These are phyloP conservation scores for Sordariomycetes sp. DNA, from an alignment of 2,329 filamentous ascomycete genomes.

Conservation along the genomic window DNA sequence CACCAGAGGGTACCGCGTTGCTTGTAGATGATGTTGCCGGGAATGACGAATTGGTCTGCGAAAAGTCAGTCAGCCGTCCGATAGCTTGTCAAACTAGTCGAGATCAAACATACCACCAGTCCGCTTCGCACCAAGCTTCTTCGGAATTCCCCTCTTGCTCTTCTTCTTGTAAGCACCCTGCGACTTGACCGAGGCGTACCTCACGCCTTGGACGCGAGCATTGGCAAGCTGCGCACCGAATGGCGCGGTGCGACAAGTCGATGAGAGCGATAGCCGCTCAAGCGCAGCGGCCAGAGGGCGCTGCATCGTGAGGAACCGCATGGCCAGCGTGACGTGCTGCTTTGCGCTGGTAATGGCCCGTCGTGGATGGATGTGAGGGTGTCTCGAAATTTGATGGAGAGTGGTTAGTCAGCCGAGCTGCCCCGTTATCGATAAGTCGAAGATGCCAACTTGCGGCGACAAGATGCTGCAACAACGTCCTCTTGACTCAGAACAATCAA, in stretches of 20 bases:
- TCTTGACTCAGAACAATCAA: neutral
- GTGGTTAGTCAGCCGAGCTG: neutral
- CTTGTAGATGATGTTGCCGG: constrained; percentile 96
- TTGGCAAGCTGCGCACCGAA: constrained; percentile 23
- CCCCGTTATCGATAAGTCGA: constrained; percentile 1
- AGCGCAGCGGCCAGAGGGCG: constrained; percentile 29
- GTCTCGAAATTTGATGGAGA: constrained; percentile 1
- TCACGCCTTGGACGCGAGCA: constrained; percentile 35
- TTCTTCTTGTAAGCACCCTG: constrained; percentile 61
- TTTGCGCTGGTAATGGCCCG: constrained; percentile 14
- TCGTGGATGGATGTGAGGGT: neutral
- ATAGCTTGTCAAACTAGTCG: neutral
- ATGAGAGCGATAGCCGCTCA: neutral
- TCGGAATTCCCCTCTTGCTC: constrained; percentile 52
- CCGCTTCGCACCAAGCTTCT: constrained; percentile 92
- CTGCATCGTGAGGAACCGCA: constrained; percentile 38
- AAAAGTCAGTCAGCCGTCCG: neutral
- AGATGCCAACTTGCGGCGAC: neutral
- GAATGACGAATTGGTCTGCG: constrained; percentile 81
- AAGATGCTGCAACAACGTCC: too few relatives aligned
- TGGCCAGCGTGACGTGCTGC: constrained; percentile 23
- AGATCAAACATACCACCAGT: constrained; percentile 58
- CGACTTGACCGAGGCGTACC: constrained; percentile 51
- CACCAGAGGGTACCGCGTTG: constrained; percentile 93
- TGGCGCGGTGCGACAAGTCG: constrained; percentile 15